Evolutionary conservation across 306 rosid genomes (phyloP).

Genomic region (Quillaja saponaria): DNA sequence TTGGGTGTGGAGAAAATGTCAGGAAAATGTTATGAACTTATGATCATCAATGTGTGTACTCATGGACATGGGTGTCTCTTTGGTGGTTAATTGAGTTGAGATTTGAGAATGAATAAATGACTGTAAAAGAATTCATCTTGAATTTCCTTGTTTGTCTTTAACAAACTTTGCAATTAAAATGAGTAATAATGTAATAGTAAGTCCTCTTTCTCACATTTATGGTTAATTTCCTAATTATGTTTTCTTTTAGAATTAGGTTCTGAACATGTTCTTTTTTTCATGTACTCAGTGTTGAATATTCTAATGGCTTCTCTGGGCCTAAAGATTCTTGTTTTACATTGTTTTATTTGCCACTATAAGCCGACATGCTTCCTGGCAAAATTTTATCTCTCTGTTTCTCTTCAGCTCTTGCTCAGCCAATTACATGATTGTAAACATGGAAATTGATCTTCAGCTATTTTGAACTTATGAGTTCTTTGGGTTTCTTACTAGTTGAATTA

Average conservation of each 20-base stretch:
- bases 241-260: too few species aligned
- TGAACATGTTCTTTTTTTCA: too few species aligned
- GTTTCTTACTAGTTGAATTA: neutral
- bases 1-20: neutral
- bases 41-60: too few species aligned
- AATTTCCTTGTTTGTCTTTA: neutral
- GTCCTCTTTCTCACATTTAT: too few species aligned
- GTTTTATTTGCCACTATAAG: neutral
- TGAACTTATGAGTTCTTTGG: neutral
- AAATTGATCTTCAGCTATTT: too few species aligned
- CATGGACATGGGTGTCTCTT: too few species aligned
- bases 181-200: neutral
- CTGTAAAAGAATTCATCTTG: neutral
- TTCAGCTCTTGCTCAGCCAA: neutral
- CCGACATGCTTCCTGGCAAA: neutral
- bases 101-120: neutral
- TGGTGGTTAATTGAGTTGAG: neutral
- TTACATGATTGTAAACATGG: neutral
- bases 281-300: too few species aligned
- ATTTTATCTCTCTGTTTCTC: neutral
- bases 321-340: neutral
- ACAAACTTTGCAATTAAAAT: neutral
- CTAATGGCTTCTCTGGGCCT: too few species aligned
- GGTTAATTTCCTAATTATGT: too few species aligned
- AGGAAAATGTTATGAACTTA: neutral